Evolutionary conservation across 805 yeast genomes (phyloP).

Genomic region (Wickerhamomyces chambardii): DNA sequence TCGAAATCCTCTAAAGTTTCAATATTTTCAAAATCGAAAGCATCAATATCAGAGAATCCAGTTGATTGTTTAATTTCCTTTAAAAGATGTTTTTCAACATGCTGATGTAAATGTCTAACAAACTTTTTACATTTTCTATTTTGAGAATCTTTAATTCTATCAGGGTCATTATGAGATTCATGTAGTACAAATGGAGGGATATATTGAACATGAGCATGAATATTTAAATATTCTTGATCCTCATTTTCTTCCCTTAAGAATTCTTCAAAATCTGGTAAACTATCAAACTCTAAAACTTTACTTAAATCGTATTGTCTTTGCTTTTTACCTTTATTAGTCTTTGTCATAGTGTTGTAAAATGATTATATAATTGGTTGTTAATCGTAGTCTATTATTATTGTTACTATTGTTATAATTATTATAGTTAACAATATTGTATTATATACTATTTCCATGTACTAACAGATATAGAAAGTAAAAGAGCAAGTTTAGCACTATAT

Average conservation of each 20-base stretch:
- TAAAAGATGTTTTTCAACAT: conserved; percentile 60
- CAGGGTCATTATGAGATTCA: conserved; percentile 60
- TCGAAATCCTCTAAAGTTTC: conserved; percentile 37
- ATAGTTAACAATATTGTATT: too few species aligned
- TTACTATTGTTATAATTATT: too few species aligned
- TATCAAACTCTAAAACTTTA: conserved; percentile 41
- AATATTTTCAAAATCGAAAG: conserved; percentile 41
- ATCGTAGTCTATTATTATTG: background rate
- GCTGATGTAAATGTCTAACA: conserved; percentile 68
- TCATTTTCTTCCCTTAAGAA: conserved; percentile 65
- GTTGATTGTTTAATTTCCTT: conserved; percentile 54
- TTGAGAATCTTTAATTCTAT: conserved; percentile 62
- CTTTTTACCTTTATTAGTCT: conserved; percentile 12
- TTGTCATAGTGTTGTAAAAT: conserved; percentile 6
- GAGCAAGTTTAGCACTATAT: too few species aligned
- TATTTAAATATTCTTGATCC: conserved; percentile 65
- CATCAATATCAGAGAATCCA: conserved; percentile 37
- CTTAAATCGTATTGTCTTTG: conserved; percentile 12
- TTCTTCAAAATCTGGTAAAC: conserved; percentile 49
- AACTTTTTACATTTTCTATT: conserved; percentile 66
- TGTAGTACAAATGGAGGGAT: conserved; percentile 67
- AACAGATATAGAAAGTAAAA: too few species aligned
- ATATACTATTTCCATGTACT: too few species aligned
- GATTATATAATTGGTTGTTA: background rate
- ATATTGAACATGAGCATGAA: conserved; percentile 59